Conservation (phyloP, 1,284 basidiomycete genomes). For the Cutaneotrichosporon sp. region DNA sequence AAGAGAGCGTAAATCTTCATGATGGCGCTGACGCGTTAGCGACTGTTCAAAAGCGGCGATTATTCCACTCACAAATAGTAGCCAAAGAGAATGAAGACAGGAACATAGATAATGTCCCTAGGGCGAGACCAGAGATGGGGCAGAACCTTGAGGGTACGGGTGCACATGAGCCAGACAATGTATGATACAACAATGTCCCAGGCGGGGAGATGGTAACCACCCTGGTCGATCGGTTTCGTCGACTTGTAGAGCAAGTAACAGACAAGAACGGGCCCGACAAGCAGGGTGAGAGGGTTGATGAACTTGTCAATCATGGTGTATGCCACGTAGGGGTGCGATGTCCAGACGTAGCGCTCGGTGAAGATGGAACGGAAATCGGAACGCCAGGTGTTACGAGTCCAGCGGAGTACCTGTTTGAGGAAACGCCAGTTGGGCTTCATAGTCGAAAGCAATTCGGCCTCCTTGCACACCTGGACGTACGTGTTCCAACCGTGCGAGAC, state of each 20-base stretch:
- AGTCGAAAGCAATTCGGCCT: slow-evolving; percentile 81
- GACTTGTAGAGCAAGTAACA: slow-evolving; percentile 70
- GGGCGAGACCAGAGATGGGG: slow-evolving; percentile 83
- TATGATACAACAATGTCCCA: slow-evolving; percentile 74
- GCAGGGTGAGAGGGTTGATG: slow-evolving; percentile 81
- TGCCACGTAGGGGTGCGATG: slow-evolving; percentile 78
- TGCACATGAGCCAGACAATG: slow-evolving; percentile 72
- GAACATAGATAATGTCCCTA: slow-evolving; percentile 78
- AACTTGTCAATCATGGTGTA: slow-evolving; percentile 93
- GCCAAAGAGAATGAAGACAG: slow-evolving; percentile 84
- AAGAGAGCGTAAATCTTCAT: slow-evolving; percentile 81
- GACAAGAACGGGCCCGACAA: slow-evolving; percentile 74
- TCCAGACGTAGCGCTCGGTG: slow-evolving; percentile 82
- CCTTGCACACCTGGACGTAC: slow-evolving; percentile 83
- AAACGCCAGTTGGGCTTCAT: slow-evolving; percentile 97
- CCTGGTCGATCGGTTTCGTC: slow-evolving; percentile 61
- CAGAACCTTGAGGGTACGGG: slow-evolving; percentile 77
- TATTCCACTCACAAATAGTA: slow-evolving; percentile 62
- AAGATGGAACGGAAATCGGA: slow-evolving; percentile 81
- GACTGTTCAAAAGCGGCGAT: slow-evolving; percentile 73
- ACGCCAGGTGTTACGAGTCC: slow-evolving; percentile 90
- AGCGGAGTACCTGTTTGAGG: slow-evolving; percentile 82
- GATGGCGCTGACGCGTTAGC: slow-evolving; percentile 62
- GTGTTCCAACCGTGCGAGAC: slow-evolving; percentile 89
- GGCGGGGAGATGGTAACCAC: slow-evolving; percentile 82